phyloP scores from a whole-genome alignment of 2,329 filamentous ascomycete genomes.

The Rhexocercosporidium sp. region DNA sequence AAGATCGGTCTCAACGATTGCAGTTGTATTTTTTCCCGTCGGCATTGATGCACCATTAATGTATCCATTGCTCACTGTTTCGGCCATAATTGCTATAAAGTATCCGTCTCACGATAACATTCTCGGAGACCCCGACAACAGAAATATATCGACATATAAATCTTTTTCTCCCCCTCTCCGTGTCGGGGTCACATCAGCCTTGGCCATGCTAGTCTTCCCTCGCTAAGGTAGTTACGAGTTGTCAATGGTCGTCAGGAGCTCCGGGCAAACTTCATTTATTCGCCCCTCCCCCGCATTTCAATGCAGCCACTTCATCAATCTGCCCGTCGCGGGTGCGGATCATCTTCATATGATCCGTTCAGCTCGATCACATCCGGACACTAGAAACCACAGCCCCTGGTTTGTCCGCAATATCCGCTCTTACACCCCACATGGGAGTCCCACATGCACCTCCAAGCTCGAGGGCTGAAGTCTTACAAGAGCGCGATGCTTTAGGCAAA shows the following conservation, averaged over 20 bases:
- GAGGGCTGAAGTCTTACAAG: neutral
- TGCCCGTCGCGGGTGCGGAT: neutral
- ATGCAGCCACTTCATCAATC: neutral
- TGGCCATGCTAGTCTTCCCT: conserved; percentile 1
- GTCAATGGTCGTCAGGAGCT: neutral
- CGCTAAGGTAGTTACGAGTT: too few species aligned
- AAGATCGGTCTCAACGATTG: conserved; percentile 48
- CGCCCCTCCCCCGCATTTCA: neutral
- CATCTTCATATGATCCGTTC: neutral
- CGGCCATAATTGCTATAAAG: neutral
- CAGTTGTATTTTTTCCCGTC: neutral
- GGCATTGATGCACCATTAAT: neutral
- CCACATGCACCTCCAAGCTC: conserved; percentile 11
- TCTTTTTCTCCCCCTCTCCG: too few species aligned
- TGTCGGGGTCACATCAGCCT: neutral
- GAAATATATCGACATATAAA: neutral
- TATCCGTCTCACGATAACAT: neutral
- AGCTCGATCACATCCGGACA: too few species aligned
- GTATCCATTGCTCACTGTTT: neutral
- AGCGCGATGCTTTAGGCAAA: neutral
- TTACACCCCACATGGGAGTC: conserved; percentile 16
- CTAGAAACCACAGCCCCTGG: too few species aligned
- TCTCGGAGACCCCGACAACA: neutral
- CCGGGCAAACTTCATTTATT: neutral
- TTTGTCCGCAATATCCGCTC: conserved; percentile 8